A percentile compares a stretch with the other conserved stretches of the same genome.
phyloP scores from a whole-genome alignment of 208 protist species.

The Leishmania major region DNA sequence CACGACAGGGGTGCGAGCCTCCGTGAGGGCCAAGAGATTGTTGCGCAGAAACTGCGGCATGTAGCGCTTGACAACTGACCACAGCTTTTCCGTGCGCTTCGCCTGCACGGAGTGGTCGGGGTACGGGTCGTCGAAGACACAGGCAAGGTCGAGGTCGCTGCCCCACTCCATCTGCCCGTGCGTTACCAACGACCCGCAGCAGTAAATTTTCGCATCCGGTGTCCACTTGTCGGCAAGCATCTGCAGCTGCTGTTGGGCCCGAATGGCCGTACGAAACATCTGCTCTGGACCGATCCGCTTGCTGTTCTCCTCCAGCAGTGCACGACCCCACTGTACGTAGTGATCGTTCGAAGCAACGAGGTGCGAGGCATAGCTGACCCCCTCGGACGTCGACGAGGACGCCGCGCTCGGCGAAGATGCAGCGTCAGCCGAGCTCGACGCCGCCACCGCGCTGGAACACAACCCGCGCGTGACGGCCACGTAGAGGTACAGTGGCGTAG shows the following conservation, averaged over 20 bases:
- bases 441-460: neutral
- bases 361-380: constrained; percentile 16
- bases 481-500: constrained; percentile 13
- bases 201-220: constrained; percentile 90
- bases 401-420: neutral
- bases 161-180: constrained; percentile 92
- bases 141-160: constrained; percentile 90
- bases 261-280: constrained; percentile 86
- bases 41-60: constrained; percentile 82
- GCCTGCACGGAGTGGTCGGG: constrained; percentile 77
- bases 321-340: constrained; percentile 79
- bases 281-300: constrained; percentile 83
- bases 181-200: constrained; percentile 86
- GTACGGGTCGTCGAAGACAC: constrained; percentile 90
- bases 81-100: constrained; percentile 87
- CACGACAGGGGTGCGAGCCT: constrained; percentile 87
- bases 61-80: constrained; percentile 88
- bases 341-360: constrained; percentile 63
- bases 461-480: constrained; percentile 21
- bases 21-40: constrained; percentile 71
- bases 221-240: constrained; percentile 88
- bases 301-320: constrained; percentile 76
- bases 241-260: constrained; percentile 83
- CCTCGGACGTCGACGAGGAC: neutral
- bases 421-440: neutral